These are phyloP conservation scores for Fusarium udum DNA, from an alignment of 2,329 filamentous ascomycete species.

Conservation along the genomic window DNA sequence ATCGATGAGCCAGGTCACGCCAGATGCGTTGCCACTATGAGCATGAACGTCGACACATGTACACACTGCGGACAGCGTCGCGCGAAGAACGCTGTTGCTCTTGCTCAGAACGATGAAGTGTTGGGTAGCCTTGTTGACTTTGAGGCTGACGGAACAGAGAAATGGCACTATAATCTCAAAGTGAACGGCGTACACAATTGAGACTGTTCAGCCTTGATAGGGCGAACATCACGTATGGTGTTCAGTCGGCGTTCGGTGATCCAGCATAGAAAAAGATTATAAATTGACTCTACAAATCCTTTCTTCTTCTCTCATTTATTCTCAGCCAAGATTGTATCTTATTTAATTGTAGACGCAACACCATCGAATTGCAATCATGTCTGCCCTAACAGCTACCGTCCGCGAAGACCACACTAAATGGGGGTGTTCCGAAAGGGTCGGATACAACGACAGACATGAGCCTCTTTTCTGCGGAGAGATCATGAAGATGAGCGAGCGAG, in stretches of 20 bases:
- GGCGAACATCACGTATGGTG: neutral
- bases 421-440: neutral
- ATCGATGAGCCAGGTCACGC: neutral
- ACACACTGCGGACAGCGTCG: neutral
- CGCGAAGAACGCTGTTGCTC: neutral
- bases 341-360: no score
- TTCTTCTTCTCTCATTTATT: no score
- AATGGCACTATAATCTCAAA: neutral
- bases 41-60: neutral
- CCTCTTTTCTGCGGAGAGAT: neutral
- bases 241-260: neutral
- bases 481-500: neutral
- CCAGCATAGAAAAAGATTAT: neutral
- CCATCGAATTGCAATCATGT: no score
- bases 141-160: neutral
- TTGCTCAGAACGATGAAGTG: neutral
- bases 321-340: no score
- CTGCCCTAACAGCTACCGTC: neutral
- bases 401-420: neutral
- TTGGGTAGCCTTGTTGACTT: neutral
- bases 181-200: neutral
- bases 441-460: neutral
- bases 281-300: neutral
- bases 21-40: neutral
- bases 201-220: neutral